phyloP scores from a whole-genome alignment of 2,329 filamentous ascomycete genomes.

The Penicillium sp. region DNA sequence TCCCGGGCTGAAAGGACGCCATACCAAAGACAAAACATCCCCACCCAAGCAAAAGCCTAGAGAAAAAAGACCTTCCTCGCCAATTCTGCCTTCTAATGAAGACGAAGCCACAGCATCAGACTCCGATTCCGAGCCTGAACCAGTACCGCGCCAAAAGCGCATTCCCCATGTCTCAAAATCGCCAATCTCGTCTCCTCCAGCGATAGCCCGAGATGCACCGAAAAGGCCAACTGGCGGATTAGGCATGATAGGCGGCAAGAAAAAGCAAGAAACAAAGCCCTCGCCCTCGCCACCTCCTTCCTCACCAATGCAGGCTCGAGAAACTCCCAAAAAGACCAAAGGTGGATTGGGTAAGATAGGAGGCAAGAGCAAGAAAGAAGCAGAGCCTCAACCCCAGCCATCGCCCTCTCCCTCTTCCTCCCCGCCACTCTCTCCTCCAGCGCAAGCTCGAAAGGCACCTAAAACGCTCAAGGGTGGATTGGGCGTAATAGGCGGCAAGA shows the following conservation, averaged over 20 bases:
- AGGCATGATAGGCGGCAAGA: constrained; percentile 19
- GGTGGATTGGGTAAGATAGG: constrained; percentile 17
- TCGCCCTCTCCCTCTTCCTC: neutral
- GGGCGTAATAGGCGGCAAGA: constrained; percentile 20
- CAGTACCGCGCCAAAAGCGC: constrained; percentile 1
- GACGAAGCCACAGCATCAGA: constrained; percentile 20
- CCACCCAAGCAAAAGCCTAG: constrained; percentile 5
- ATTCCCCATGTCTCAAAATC: neutral
- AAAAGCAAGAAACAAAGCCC: constrained; percentile 15
- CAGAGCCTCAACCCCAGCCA: constrained; percentile 12
- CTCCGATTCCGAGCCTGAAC: constrained; percentile 16
- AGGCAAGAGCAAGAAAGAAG: constrained; percentile 18
- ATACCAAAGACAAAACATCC: neutral
- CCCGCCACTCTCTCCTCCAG: neutral
- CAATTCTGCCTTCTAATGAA: constrained; percentile 10
- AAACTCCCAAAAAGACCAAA: constrained; percentile 2
- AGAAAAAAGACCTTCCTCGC: constrained; percentile 10
- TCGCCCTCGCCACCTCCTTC: constrained; percentile 14
- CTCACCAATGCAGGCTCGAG: neutral
- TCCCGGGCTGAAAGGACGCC: constrained; percentile 26
- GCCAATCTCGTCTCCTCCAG: neutral
- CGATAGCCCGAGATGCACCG: neutral
- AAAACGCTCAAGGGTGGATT: constrained; percentile 11
- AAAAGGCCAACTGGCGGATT: constrained; percentile 9
- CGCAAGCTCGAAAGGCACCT: neutral